phyloP scores from a whole-genome alignment of 1,284 basidiomycete species.

The Tetrapyrgos nigripes region DNA sequence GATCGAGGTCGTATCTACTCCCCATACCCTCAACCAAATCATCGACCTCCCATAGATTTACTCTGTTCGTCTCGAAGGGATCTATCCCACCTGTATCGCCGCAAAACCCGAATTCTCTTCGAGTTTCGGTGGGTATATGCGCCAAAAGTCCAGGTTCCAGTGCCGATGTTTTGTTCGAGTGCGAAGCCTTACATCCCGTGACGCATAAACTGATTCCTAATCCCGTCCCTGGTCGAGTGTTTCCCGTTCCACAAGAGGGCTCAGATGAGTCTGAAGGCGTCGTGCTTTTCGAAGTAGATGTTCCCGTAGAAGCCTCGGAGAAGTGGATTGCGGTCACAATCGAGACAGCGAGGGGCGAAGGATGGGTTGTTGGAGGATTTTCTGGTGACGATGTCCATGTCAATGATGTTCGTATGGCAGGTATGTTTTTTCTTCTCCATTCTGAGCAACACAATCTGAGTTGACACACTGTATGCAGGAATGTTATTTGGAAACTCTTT shows the following conservation, averaged over 20 bases:
- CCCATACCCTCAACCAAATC: conserved; percentile 49
- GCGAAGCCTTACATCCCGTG: conserved; percentile 49
- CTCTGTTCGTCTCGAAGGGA: conserved; percentile 67
- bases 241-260: conserved; percentile 72
- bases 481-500: conserved; percentile 41
- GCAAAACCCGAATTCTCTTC: conserved; percentile 47
- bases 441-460: too few species aligned
- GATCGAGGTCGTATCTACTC: conserved; percentile 56
- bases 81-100: conserved; percentile 57
- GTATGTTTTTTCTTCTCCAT: conserved; percentile 43
- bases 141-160: conserved; percentile 15
- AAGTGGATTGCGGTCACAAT: conserved; percentile 59
- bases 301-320: conserved; percentile 34
- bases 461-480: too few species aligned
- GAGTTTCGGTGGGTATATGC: conserved; percentile 54
- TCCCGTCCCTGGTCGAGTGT: conserved; percentile 54
- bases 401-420: conserved; percentile 42
- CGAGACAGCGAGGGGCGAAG: conserved; percentile 56
- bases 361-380: conserved; percentile 72
- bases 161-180: conserved; percentile 32
- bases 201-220: conserved; percentile 67
- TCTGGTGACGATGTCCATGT: conserved; percentile 36
- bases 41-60: conserved; percentile 39
- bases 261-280: conserved; percentile 77
- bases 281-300: conserved; percentile 61